Base-by-base conservation (phyloP, 2,329 filamentous ascomycete species). In the Calonectria hongkongensis region DNA sequence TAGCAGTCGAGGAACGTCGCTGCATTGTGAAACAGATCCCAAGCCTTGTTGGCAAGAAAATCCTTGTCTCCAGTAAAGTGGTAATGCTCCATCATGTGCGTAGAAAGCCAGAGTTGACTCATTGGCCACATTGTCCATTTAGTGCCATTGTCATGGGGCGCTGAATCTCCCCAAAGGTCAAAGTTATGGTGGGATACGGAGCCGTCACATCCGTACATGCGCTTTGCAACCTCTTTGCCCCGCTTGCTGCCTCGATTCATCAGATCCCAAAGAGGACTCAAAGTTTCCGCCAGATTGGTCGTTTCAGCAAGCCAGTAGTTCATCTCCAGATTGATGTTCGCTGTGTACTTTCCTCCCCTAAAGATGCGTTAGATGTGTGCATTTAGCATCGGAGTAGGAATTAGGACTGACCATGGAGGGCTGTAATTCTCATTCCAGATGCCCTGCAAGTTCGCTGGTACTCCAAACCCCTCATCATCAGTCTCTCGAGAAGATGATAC, bases 71-170 rank as follows among this genome's bases (percentile, higher is more conserved):
- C 33, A 1, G 36, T 41, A 28, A 60, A 60, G 25, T 21, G 54
- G 21, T 60, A 60, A 27, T 60, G 54, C 33, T 60, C 54, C 54
- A 60, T 60, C 54, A 60, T 60, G 33, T 60, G 54, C 2, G 54
- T 60, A 2, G 54, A 60, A 8, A 60, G 54, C 54, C 54, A 60
- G 18, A 60, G 54, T 21, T 60, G 54, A 8, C 54, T 60, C 54
- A 60, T 60, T 13, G 54, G 54, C 54, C 54, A 60, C 54, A 60
- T 60, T 27, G 54, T 60, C 54, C 54, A 60, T 25, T 60, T 41
- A 13, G 54, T 60, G 7, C 54, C 54, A 13, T 60, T 60, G 13
- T 60, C 54, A 9, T 60, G 54, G 21, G 54, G 54, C 13, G 54
- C 54, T 2, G 54, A 60, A 18, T 60, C 54, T 28, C 54, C 54